These are phyloP conservation scores for Fusarium sp. DNA, from an alignment of 2,329 filamentous ascomycete genomes.

Conservation along the genomic window DNA sequence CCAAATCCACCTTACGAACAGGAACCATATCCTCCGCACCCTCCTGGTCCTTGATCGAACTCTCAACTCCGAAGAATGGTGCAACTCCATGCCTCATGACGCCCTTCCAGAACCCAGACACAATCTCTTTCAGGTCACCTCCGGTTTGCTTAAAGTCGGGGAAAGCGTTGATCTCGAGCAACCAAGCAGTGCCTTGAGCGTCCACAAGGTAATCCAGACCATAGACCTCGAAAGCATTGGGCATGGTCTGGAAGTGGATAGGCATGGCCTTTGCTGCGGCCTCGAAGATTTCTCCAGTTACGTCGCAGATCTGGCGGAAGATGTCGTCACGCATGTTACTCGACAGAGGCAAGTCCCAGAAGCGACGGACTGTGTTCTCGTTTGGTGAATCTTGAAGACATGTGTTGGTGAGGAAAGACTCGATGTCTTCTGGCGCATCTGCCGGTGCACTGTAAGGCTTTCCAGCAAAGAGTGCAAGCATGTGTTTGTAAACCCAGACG, in stretches of 20 bases:
- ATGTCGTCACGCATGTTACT: constrained; percentile 71
- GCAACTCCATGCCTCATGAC: constrained; percentile 76
- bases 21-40: constrained; percentile 62
- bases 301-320: constrained; percentile 78
- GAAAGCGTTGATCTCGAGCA: constrained; percentile 95
- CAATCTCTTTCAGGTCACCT: constrained; percentile 78
- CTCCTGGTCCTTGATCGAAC: constrained; percentile 40
- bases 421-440: constrained; percentile 66
- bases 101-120: constrained; percentile 81
- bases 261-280: constrained; percentile 86
- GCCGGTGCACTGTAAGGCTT: constrained; percentile 78
- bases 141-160: constrained; percentile 97
- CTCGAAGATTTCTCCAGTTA: constrained; percentile 85
- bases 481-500: constrained; percentile 88
- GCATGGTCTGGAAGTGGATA: constrained; percentile 90
- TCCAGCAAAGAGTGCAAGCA: constrained; percentile 93
- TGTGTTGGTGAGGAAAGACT: constrained; percentile 91
- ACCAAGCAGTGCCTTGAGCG: constrained; percentile 71
- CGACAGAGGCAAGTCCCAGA: constrained; percentile 74
- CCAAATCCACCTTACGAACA: constrained; percentile 68
- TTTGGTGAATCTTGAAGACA: constrained; percentile 79
- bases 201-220: constrained; percentile 93
- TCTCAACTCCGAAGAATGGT: constrained; percentile 71
- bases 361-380: constrained; percentile 77
- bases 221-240: constrained; percentile 92